phyloP scores from a whole-genome alignment of 1,284 basidiomycete species.

The Ganoderma lucidum region DNA sequence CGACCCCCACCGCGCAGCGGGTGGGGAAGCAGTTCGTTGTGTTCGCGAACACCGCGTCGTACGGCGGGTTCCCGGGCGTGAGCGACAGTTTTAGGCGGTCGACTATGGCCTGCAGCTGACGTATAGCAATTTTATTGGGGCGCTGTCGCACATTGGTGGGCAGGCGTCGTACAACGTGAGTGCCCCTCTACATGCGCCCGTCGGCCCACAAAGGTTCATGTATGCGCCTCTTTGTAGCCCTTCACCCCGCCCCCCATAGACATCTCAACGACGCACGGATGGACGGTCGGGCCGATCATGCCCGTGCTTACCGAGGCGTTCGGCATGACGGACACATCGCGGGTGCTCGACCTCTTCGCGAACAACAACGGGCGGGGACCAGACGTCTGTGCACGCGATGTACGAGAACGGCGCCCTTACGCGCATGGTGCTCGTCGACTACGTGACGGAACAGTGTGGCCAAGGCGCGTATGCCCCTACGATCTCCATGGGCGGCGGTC shows the following conservation, averaged over 20 bases:
- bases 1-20: constrained; percentile 50
- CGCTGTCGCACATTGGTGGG: constrained; percentile 70
- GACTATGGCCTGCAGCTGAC: constrained; percentile 74
- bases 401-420: constrained; percentile 67
- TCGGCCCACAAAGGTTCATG: not conserved
- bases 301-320: constrained; percentile 74
- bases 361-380: constrained; percentile 52
- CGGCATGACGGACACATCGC: constrained; percentile 61
- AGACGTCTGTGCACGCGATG: constrained; percentile 75
- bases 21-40: constrained; percentile 55
- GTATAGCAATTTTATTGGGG: constrained; percentile 62
- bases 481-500: constrained; percentile 52
- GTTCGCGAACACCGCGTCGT: constrained; percentile 64
- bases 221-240: constrained; percentile 33
- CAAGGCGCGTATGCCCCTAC: constrained; percentile 54
- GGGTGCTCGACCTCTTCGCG: constrained; percentile 64
- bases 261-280: constrained; percentile 60
- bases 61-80: constrained; percentile 63
- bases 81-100: constrained; percentile 69
- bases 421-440: constrained; percentile 75
- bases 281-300: constrained; percentile 73
- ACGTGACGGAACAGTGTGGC: constrained; percentile 59
- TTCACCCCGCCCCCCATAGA: constrained; percentile 73
- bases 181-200: constrained; percentile 7
- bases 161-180: constrained; percentile 72